Percentiles rank a stretch among this genome's conserved stretches.
phyloP scores from a whole-genome alignment of 257 asterid genomes.

The Haberlea rhodopensis region DNA sequence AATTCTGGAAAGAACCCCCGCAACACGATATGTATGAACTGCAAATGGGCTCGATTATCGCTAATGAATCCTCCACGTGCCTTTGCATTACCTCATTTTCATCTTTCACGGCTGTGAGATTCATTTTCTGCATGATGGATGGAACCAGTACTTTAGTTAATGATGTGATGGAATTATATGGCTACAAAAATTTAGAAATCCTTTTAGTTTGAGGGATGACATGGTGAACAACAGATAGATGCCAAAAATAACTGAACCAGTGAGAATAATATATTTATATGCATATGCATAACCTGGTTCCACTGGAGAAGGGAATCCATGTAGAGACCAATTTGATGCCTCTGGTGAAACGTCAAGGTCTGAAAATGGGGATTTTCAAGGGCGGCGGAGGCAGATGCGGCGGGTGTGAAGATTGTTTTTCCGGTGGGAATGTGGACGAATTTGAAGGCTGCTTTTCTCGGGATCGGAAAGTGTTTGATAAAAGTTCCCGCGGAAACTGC shows the following conservation, averaged over 20 bases:
- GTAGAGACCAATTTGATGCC: constrained; percentile 59
- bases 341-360: constrained; percentile 47
- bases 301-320: constrained; percentile 73
- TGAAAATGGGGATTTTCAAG: constrained; percentile 39
- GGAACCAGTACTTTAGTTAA: background rate
- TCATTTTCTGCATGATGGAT: constrained; percentile 63
- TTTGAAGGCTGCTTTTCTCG: constrained; percentile 24
- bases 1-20: constrained; percentile 53
- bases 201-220: too few species aligned
- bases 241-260: background rate
- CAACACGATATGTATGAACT: constrained; percentile 48
- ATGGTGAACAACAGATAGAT: background rate
- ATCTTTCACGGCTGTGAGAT: constrained; percentile 79
- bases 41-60: constrained; percentile 63
- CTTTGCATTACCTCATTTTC: constrained; percentile 83
- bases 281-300: constrained; percentile 73
- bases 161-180: constrained; percentile 10
- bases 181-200: background rate
- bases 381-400: constrained; percentile 24
- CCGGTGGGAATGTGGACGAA: constrained; percentile 27
- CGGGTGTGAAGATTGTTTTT: constrained; percentile 22
- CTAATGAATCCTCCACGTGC: constrained; percentile 85
- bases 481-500: constrained; percentile 46
- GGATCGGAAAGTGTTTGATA: constrained; percentile 56
- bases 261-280: background rate